Base-by-base conservation (phyloP, 2,329 filamentous ascomycete genomes). In the Zymoseptoria ardabiliae region DNA sequence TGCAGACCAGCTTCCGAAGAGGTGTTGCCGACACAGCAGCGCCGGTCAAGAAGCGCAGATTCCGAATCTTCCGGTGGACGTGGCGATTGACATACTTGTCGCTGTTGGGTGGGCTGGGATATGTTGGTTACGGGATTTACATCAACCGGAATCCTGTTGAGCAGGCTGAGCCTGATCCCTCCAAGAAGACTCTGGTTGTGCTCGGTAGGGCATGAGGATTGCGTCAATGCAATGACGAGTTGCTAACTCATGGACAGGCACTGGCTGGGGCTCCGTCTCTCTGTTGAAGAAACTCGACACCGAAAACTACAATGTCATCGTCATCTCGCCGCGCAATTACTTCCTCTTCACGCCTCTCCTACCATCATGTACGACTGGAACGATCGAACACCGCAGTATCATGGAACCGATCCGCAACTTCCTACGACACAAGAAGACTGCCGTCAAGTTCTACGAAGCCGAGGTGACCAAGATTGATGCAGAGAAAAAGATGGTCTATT, bases 391-490 rank as follows among this genome's bases (percentile, higher is more conserved):
- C 81, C 91, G 94, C 75, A 97, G 92, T 73, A 99, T 99, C 78
- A 99, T 99, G 94, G 94, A 99, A 81, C 94, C 94, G 59, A 88
- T 99, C 70, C 91, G 94, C 73, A 91, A 94, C 75, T 96, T 99
- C 75, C 84, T 96, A 68, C 90, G 92, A 72, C 89, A 94, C 80
- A 97, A 97, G 84, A 91, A 90, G 79, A 89, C 90, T 65, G 83
- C 87, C 54, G 94, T 96, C 75, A 94, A 91, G 77, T 99, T 89
- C 83, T 99, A 96, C 82, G 94, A 99, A 83, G 94, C 94, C 66
- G 93, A 97, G 75, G 91, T 91, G 59, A 96, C 89, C 72, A 93
- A 94, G 79, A 90, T 99, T 74, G 94, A 99, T 77, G 87, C 91
- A 67, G 89, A 94, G 69, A 90, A 88, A 78, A 94, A 91, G 80